A percentile compares a stretch with the other conserved stretches of the same genome.
phyloP scores from a whole-genome alignment of 768 basidiomycete species.

The Phylloporus rhodoxanthus region DNA sequence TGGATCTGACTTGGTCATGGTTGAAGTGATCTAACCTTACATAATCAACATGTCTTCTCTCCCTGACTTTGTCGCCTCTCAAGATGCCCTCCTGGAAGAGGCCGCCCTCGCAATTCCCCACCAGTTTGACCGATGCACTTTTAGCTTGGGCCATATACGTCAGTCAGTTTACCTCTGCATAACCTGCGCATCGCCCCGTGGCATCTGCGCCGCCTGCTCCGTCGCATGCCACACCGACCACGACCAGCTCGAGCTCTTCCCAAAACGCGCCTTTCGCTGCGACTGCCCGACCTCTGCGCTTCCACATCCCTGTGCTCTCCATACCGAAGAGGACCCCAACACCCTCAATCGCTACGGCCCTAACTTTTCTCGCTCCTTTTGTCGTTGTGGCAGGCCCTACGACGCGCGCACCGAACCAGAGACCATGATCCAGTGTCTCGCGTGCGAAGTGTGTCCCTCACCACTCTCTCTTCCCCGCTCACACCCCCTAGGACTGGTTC shows the following conservation, averaged over 20 bases:
- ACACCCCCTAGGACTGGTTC: conserved; percentile 52
- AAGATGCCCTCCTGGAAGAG: conserved; percentile 28
- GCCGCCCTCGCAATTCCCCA: conserved; percentile 50
- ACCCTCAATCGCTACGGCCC: conserved; percentile 59
- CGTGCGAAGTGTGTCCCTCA: conserved; percentile 53
- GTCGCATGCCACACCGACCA: conserved; percentile 84
- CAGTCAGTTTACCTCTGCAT: conserved; percentile 81
- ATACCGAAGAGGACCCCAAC: conserved; percentile 53
- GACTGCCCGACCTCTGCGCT: conserved; percentile 74
- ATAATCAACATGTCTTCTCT: conserved; percentile 29
- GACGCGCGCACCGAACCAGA: conserved; percentile 69
- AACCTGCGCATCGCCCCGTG: conserved; percentile 61
- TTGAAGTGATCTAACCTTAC: background rate
- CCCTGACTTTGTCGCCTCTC: conserved; percentile 21
- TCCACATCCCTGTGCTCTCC: conserved; percentile 58
- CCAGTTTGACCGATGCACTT: conserved; percentile 63
- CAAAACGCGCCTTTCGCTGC: conserved; percentile 76
- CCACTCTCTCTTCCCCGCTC: no score
- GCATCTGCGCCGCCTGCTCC: conserved; percentile 79
- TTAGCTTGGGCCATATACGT: conserved; percentile 51
- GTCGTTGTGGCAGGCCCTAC: conserved; percentile 68
- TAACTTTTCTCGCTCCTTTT: conserved; percentile 69
- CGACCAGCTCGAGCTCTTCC: conserved; percentile 83
- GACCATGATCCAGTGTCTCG: conserved; percentile 85
- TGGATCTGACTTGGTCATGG: conserved; percentile 45